phyloP scores from a whole-genome alignment of 345 rosid species.

The Melaleuca quinquenervia region DNA sequence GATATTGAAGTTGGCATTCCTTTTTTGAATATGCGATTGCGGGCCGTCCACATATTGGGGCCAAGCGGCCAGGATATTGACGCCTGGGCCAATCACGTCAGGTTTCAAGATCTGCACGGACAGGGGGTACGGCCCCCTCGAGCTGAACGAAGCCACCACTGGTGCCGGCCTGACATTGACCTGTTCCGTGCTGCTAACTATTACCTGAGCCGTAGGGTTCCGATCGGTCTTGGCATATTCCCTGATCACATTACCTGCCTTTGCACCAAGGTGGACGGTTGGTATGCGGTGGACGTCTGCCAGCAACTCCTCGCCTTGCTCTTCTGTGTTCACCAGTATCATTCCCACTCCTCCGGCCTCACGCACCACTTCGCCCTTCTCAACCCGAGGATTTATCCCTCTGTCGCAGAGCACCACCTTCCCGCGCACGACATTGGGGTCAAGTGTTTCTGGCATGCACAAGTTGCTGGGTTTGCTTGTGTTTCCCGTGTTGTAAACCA shows the following conservation, averaged over 20 bases:
- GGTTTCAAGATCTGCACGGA: constrained; percentile 75
- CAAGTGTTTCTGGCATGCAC: constrained; percentile 63
- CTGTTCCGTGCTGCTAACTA: constrained; percentile 41
- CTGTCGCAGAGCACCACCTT: constrained; percentile 73
- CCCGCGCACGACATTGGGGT: constrained; percentile 39
- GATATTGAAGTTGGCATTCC: constrained; percentile 56
- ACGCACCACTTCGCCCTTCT: constrained; percentile 64
- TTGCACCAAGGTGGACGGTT: constrained; percentile 51
- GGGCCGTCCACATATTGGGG: constrained; percentile 60
- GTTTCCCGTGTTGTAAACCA: constrained; percentile 36
- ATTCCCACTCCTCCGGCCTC: constrained; percentile 79
- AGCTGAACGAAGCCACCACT: constrained; percentile 79
- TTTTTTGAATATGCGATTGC: constrained; percentile 42
- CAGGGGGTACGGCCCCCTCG: constrained; percentile 67
- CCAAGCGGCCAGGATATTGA: constrained; percentile 72
- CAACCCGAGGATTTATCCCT: constrained; percentile 56
- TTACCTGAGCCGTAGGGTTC: constrained; percentile 46
- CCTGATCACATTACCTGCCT: constrained; percentile 40
- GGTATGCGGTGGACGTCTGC: constrained; percentile 79
- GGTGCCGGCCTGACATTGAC: constrained; percentile 58
- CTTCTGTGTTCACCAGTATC: constrained; percentile 56
- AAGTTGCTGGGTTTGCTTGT: constrained; percentile 26
- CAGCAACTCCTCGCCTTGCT: constrained; percentile 49
- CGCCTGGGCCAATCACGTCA: constrained; percentile 82
- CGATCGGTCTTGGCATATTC: constrained; percentile 24